Evolutionary conservation across 2,329 filamentous ascomycete species (phyloP).

Genomic region (Thelonectria rubi): DNA sequence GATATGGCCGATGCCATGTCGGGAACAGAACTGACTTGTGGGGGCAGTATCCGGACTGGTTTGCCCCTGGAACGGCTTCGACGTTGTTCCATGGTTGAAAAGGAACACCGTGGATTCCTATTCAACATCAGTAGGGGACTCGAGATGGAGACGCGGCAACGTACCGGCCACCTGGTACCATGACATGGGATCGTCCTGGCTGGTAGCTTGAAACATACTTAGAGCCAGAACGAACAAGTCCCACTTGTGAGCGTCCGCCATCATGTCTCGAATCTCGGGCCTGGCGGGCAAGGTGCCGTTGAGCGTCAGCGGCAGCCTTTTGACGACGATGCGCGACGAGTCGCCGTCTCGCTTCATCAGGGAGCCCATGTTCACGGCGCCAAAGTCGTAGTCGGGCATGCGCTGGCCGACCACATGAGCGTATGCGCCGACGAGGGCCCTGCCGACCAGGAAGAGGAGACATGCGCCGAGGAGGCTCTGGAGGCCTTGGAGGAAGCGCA

Average conservation of each 20-base stretch:
- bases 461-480: background rate
- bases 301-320: slow-evolving; percentile 50
- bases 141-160: slow-evolving; percentile 36
- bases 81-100: slow-evolving; percentile 64
- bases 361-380: slow-evolving; percentile 50
- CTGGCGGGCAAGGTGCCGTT: slow-evolving; percentile 59
- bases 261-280: slow-evolving; percentile 73
- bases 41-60: slow-evolving; percentile 75
- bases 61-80: slow-evolving; percentile 58
- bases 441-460: slow-evolving; percentile 19
- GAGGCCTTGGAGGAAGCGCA: background rate
- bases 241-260: slow-evolving; percentile 71
- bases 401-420: slow-evolving; percentile 29
- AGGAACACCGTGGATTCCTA: slow-evolving; percentile 84
- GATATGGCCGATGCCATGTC: slow-evolving; percentile 85
- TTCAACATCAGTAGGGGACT: slow-evolving; percentile 17
- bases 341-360: slow-evolving; percentile 53
- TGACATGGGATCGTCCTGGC: slow-evolving; percentile 71
- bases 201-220: slow-evolving; percentile 73
- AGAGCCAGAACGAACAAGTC: slow-evolving; percentile 81
- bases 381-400: slow-evolving; percentile 57
- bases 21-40: slow-evolving; percentile 81
- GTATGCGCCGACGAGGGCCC: slow-evolving; percentile 18
- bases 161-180: slow-evolving; percentile 82
- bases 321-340: slow-evolving; percentile 53